Evolutionary conservation across 257 asterid species (phyloP), one percentile per base, ranked within the genome.

Genomic region (Ajuga chamaepitys): DNA sequence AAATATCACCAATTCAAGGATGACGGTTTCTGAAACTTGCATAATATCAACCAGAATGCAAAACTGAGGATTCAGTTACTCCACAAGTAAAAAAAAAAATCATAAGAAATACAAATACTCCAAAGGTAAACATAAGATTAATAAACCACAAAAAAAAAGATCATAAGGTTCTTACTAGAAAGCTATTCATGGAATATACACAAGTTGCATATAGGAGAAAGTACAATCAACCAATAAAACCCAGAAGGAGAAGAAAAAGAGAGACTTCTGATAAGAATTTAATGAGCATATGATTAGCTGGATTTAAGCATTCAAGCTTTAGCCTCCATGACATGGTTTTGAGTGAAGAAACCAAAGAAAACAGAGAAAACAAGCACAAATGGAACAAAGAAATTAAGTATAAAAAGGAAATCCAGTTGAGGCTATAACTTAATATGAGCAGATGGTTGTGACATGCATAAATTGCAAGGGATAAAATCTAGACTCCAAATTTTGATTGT

Each of bases 401-500:
- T 18, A 59, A 61, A 37, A 2, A 51, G 18, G 22, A 68, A 57
- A 35, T 30, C 37, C 42, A 38, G 47, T 22, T 32, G 64, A 68
- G 53, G 42, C 64, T 48, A 34, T 46, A 48, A n/a, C 48, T 61
- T 41, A 75, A 18, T 41, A n/a, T n/a, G n/a, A n/a, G n/a, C 47
- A 17, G 21, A 52, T 66, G 52, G 53, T 37, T 25, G 52, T 21
- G 55, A 24, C 69, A 62, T 61, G 59, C 55, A 50, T 46, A 70
- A 50, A 22, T 28, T 30, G 56, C n/a, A n/a, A n/a, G n/a, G n/a
- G n/a, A n/a, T n/a, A n/a, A n/a, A 44, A 47, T 68, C 40, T 42
- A 34, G 42, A 58, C 56, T 55, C 25, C 60, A 52, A 42, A 25
- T 38, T 63, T 70, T 70, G 28, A 24, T 70, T 34, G 54, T 46